Evolutionary conservation across 1,139 yeast species (phyloP).

Genomic region (Debaryomyces fabryi): DNA sequence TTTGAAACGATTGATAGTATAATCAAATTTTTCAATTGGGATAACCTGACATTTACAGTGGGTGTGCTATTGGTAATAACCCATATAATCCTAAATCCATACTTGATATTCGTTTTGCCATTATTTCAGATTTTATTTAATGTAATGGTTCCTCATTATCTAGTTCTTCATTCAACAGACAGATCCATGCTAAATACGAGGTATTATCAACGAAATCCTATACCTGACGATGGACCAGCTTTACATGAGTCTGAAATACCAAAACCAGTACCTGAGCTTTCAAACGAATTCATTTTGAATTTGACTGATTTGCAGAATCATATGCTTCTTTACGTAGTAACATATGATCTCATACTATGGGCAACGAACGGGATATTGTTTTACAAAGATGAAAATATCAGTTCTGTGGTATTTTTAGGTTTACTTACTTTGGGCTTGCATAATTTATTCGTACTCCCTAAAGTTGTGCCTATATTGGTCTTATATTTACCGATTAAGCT

Average conservation of each 20-base stretch:
- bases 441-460: slow-evolving; percentile 37
- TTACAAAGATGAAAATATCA: slow-evolving; percentile 64
- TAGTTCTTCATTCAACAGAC: slow-evolving; percentile 46
- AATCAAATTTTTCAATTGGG: slow-evolving; percentile 63
- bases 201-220: slow-evolving; percentile 45
- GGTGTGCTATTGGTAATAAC: slow-evolving; percentile 59
- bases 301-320: slow-evolving; percentile 84
- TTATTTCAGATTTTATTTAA: slow-evolving; percentile 53
- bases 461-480: slow-evolving; percentile 31
- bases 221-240: slow-evolving; percentile 58
- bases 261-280: slow-evolving; percentile 76
- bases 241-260: slow-evolving; percentile 55
- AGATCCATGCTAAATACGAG: slow-evolving; percentile 21
- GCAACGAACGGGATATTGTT: slow-evolving; percentile 60
- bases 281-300: slow-evolving; percentile 76
- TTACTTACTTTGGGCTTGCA: slow-evolving; percentile 27
- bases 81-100: slow-evolving; percentile 64
- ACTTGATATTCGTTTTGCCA: slow-evolving; percentile 56
- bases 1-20: slow-evolving; percentile 62
- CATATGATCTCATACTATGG: slow-evolving; percentile 59
- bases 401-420: slow-evolving; percentile 53
- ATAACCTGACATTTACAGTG: slow-evolving; percentile 61
- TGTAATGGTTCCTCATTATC: slow-evolving; percentile 71
- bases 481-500: slow-evolving; percentile 35
- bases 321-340: slow-evolving; percentile 67